phyloP scores from a whole-genome alignment of 139 green algal genomes.

The Picochlorum sp. region DNA sequence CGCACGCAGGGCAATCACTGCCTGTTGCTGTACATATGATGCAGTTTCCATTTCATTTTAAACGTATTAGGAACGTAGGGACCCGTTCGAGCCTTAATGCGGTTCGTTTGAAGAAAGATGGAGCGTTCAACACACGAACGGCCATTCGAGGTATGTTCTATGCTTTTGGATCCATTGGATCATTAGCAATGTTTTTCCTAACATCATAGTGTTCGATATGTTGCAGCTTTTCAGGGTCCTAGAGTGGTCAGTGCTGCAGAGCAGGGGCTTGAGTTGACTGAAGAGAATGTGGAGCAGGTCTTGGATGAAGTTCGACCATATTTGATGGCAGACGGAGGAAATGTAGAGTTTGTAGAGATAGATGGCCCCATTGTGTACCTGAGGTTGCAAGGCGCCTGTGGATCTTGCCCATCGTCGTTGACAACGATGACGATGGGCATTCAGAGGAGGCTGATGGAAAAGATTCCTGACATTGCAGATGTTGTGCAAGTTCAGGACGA shows the following conservation, averaged over 20 bases:
- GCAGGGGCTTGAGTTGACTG: conserved; percentile 83
- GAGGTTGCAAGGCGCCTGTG: conserved; percentile 84
- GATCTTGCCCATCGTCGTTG: conserved; percentile 80
- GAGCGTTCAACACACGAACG: too few species aligned
- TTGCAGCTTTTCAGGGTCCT: conserved; percentile 9
- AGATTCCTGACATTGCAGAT: conserved; percentile 94
- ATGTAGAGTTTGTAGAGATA: conserved; percentile 98
- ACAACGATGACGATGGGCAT: conserved; percentile 99
- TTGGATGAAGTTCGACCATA: conserved; percentile 97
- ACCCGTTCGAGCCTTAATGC: too few species aligned
- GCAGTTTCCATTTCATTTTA: too few species aligned
- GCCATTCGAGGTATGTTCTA: too few species aligned
- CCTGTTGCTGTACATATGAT: too few species aligned
- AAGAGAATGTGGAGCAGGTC: conserved; percentile 93
- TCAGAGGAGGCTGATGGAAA: conserved; percentile 88
- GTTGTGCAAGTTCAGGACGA: conserved; percentile 94
- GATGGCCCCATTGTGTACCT: conserved; percentile 89
- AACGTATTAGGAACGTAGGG: too few species aligned
- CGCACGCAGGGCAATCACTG: too few species aligned
- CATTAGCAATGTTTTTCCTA: too few species aligned
- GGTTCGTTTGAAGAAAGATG: too few species aligned
- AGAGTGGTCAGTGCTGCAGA: conserved; percentile 17
- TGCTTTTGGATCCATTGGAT: too few species aligned
- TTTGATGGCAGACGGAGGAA: conserved; percentile 95
- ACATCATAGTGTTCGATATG: background rate